A percentile compares a stretch with the other conserved stretches of the same genome.
These are phyloP conservation scores for Eremochloa ophiuroides DNA, from an alignment of 176 grass and related monocot species.

Conservation along the genomic window DNA sequence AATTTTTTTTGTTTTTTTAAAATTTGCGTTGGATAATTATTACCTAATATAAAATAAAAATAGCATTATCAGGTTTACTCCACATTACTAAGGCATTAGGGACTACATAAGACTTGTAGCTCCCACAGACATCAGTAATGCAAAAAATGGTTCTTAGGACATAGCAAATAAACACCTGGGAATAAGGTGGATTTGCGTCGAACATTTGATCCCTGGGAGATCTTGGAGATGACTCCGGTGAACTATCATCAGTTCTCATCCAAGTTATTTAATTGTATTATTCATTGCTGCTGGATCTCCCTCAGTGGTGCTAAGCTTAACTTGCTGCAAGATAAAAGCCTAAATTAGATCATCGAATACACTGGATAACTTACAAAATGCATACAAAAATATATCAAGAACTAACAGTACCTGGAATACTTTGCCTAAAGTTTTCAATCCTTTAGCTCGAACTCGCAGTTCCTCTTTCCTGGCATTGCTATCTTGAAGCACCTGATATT, in stretches of 20 bases:
- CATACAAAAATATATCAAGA: conserved; percentile 6
- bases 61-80: not conserved
- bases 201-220: conserved; percentile 43
- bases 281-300: conserved; percentile 42
- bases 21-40: not conserved
- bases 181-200: conserved; percentile 42
- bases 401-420: conserved; percentile 64
- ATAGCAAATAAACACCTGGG: conserved; percentile 52
- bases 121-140: not conserved
- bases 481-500: conserved; percentile 82
- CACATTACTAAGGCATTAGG: not conserved
- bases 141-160: not conserved
- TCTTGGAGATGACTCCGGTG: conserved; percentile 67
- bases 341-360: conserved; percentile 36
- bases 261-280: conserved; percentile 49
- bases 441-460: conserved; percentile 81
- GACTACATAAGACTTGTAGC: not conserved
- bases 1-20: not conserved
- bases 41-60: not conserved
- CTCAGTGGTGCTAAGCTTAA: conserved; percentile 52
- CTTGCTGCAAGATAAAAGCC: conserved; percentile 35
- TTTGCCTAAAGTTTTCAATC: conserved; percentile 93
- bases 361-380: conserved; percentile 15
- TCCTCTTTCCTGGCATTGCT: conserved; percentile 70
- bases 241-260: conserved; percentile 58